Base-by-base conservation (phyloP, 2,329 filamentous ascomycete species). In the Talaromyces sp. region DNA sequence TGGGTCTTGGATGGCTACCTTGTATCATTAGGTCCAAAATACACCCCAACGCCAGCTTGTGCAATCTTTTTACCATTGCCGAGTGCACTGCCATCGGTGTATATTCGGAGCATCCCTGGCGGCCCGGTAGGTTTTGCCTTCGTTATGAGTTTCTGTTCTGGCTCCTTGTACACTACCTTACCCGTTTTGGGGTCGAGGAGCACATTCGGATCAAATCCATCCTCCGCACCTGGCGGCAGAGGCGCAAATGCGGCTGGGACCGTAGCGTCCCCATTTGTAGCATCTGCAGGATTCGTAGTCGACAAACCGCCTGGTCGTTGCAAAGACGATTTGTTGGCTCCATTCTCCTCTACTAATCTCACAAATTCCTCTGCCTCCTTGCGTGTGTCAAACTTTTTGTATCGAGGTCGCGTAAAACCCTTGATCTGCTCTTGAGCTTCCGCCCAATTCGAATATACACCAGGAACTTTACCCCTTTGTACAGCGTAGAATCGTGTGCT, bases 321-420 rank as follows among this genome's bases (percentile, higher is more conserved):
- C 67, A 41, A 72, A 67, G 62, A 70, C 68, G 59, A 68, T n/a
- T 54, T 54, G 6, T 43, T 45, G 6, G 6, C 33, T 39, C 31
- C 49, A 64, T 13, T 67, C 63, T 67, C 45, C 27, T 63, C 73
- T 25, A 79, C 79, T 47, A 83, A 71, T 3, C 66, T 72, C 59
- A 97, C 90, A 74, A 91, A 97, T 22, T 86, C 86, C 72, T 94
- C 87, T 0, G 94, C 94, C 75, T 96, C 92, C 65, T 82, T 83
- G 31, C 84, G 82, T 1, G 86, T 90, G 3, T 80, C 77, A 69
- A 93, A 93, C 67, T 86, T 89, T 76, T 89, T 90, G 75, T 90
- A 86, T 66, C 84, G 86, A 3, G 86, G 85, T 5, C 87, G 88
- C 70, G 89, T 89, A 73, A 88, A 89, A 2, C 90, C 91, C 37